These are phyloP conservation scores for Pseudogymnoascus sp. DNA, from an alignment of 2,329 filamentous ascomycete species.

Conservation along the genomic window DNA sequence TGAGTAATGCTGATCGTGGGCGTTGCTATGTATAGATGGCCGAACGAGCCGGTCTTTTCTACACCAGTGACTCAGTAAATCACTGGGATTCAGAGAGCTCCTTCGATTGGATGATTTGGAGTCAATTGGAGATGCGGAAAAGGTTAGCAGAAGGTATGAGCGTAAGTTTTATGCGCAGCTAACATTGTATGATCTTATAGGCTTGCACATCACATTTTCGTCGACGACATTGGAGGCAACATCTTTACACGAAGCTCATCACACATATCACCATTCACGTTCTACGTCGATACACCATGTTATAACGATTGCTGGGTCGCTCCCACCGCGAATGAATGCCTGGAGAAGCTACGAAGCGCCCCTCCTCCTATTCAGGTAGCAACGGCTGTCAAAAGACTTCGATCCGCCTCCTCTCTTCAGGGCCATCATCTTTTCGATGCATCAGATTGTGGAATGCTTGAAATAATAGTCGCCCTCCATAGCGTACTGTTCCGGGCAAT, in stretches of 20 bases:
- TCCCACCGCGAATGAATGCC: background rate
- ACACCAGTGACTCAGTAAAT: background rate
- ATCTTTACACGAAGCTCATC: background rate
- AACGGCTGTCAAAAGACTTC: background rate
- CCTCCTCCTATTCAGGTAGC: background rate
- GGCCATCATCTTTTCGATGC: background rate
- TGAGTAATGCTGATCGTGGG: background rate
- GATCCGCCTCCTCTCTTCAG: background rate
- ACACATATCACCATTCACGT: background rate
- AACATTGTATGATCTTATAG: background rate
- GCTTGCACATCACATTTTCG: background rate
- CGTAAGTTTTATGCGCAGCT: background rate
- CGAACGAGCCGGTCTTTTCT: background rate
- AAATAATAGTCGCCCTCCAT: background rate
- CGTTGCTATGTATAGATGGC: background rate
- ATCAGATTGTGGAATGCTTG: background rate
- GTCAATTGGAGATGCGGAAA: background rate
- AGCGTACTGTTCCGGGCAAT: background rate
- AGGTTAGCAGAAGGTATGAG: background rate
- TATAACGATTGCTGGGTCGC: slow-evolving; percentile 1
- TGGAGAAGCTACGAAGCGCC: background rate
- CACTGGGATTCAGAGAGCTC: background rate
- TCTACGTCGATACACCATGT: background rate
- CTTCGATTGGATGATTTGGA: background rate
- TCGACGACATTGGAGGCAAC: background rate